A percentile compares a stretch with the other conserved stretches of the same genome.
Evolutionary conservation across 164 flowering plant genomes (phyloP).

Genomic region (Macadamia integrifolia): DNA sequence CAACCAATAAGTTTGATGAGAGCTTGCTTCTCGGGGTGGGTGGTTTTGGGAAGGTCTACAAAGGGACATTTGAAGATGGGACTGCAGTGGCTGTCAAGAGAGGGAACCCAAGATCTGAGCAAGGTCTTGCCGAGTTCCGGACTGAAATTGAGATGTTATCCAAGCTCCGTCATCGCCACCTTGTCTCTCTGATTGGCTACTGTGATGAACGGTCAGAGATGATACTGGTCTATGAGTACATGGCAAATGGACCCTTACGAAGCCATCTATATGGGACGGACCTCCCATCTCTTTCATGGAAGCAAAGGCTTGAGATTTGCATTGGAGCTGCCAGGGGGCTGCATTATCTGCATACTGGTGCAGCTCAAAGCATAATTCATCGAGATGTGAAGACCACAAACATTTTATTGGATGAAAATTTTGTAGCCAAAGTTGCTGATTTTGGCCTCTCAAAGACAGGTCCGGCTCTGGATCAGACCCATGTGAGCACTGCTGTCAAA

Average conservation of each 20-base stretch:
- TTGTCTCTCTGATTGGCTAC: slow-evolving; percentile 91
- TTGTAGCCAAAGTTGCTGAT: slow-evolving; percentile 93
- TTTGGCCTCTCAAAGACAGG: slow-evolving; percentile 93
- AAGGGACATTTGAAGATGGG: slow-evolving; percentile 82
- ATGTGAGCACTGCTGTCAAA: slow-evolving; percentile 93
- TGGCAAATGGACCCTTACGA: slow-evolving; percentile 94
- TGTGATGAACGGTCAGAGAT: slow-evolving; percentile 91
- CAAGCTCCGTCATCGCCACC: slow-evolving; percentile 91
- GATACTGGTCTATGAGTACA: slow-evolving; percentile 89
- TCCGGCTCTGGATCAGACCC: slow-evolving; percentile 87
- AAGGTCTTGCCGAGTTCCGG: slow-evolving; percentile 87
- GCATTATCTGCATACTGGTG: slow-evolving; percentile 97
- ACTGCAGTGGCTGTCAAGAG: slow-evolving; percentile 83
- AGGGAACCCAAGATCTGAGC: slow-evolving; percentile 88
- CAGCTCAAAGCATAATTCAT: slow-evolving; percentile 81
- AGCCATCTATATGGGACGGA: slow-evolving; percentile 88
- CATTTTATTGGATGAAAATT: slow-evolving; percentile 80
- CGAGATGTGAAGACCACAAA: slow-evolving; percentile 94
- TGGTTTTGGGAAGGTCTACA: slow-evolving; percentile 92
- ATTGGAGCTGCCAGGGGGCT: slow-evolving; percentile 95
- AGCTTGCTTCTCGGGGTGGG: slow-evolving; percentile 84
- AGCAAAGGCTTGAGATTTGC: slow-evolving; percentile 89
- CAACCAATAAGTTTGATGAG: slow-evolving; percentile 87
- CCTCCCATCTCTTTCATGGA: slow-evolving; percentile 81
- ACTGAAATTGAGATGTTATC: slow-evolving; percentile 94